Evolutionary conservation across 345 rosid species (phyloP), one percentile per base, ranked within the genome.

Genomic region (Cardamine occulta): DNA sequence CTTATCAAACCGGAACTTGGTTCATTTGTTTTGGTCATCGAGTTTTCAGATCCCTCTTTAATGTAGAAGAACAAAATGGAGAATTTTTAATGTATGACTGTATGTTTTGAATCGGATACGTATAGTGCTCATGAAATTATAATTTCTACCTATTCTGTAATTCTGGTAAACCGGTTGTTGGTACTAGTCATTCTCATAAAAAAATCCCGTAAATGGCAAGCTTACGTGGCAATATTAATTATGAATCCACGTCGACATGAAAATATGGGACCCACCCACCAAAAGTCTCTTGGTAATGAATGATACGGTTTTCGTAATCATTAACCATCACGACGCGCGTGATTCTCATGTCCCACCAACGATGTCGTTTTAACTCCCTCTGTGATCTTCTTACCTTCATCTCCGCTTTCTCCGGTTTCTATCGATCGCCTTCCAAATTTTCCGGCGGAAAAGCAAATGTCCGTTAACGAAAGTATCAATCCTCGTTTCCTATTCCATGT

Each of bases 401-500:
- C 66, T 47, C 66, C 4, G 37, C 52, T 61, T 68, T 58, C 49
- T 42, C 80, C 15, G 32, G 49, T 34, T 32, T 52, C 13, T 14
- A 18, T 32, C 40, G 13, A 45, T 57, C 51, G 3, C 23, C 44
- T 40, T 54, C 64, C 34, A 51, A 69, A 23, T 34, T 6, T 56
- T 0, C 57, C 73, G 77, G 34, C 57, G 71, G 19, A 34, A 40
- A 51, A 35, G 44, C 49, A 31, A 72, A 78, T 78, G 77, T 66
- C 77, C 15, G 44, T 66, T 18, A 72, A 72, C 31, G 63, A 80
- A 44, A 78, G 83, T 63, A 81, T 85, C 17, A 88, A 86, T 58
- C 68, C 88, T 8, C 89, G 77, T 63, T 86, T 82, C 48, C 64
- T 86, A 28, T 88, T 84, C 82, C 87, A 82, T 1, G 70, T 58